Percentiles rank a stretch among this genome's conserved stretches.
Evolutionary conservation across 371 early-diverging fungal species (phyloP).

Genomic region (Mucor irregularis): DNA sequence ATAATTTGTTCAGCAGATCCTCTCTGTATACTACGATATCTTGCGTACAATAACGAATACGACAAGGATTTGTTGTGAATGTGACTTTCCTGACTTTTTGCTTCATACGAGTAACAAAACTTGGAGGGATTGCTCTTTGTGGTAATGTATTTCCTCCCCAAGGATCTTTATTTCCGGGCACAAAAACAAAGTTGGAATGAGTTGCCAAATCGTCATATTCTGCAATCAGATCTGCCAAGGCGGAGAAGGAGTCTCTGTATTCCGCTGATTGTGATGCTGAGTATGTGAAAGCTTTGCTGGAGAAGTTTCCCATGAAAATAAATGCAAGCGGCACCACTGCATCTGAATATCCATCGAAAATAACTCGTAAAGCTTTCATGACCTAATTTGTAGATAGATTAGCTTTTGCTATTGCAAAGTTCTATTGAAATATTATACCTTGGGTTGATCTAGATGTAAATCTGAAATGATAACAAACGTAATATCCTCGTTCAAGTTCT

Average conservation of each 20-base stretch:
- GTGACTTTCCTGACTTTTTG: slow-evolving; percentile 56
- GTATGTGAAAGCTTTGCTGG: slow-evolving; percentile 69
- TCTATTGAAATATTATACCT: slow-evolving; percentile 44
- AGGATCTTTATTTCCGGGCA: slow-evolving; percentile 89
- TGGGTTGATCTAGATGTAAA: slow-evolving; percentile 82
- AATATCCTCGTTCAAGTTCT: slow-evolving; percentile 58
- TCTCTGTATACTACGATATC: slow-evolving; percentile 89
- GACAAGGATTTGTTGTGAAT: slow-evolving; percentile 85
- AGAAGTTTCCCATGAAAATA: slow-evolving; percentile 85
- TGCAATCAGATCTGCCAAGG: slow-evolving; percentile 73
- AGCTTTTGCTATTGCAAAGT: neutral
- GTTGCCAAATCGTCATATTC: slow-evolving; percentile 70
- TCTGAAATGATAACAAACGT: slow-evolving; percentile 82
- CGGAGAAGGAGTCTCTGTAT: slow-evolving; percentile 61
- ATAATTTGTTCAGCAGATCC: slow-evolving; percentile 73
- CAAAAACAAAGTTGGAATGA: slow-evolving; percentile 78
- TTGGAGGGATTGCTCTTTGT: slow-evolving; percentile 72
- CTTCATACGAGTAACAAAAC: slow-evolving; percentile 63
- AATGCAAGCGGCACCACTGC: slow-evolving; percentile 76
- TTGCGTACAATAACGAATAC: slow-evolving; percentile 82
- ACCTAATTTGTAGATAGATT: slow-evolving; percentile 29
- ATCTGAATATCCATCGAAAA: slow-evolving; percentile 74
- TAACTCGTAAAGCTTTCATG: slow-evolving; percentile 54
- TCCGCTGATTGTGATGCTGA: slow-evolving; percentile 53
- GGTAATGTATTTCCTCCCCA: slow-evolving; percentile 75